Base-by-base conservation (phyloP, 192 early-diverging fungal genomes). In the Lobosporangium transversale region DNA sequence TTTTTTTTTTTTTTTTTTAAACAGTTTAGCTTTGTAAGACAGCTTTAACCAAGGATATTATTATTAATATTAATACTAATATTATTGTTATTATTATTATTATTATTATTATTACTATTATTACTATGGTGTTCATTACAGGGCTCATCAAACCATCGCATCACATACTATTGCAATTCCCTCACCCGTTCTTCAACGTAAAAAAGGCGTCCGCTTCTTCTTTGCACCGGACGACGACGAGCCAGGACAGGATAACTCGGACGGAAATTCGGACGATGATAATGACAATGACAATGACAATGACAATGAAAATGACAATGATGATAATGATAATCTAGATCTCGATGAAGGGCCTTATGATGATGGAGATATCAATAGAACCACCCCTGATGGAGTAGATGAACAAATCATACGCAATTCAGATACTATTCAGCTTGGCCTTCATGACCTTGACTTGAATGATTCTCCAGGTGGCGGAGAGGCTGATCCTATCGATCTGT, bases 201-300 rank as follows among this genome's bases (percentile, higher is more conserved):
- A 71, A 58, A 71, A 71, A 37, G 69, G 61, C 47, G 60, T 71
- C 15, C 43, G 69, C 8, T 62, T 71, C 26, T 56, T 63, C 18
- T 33, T 64, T 58, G 48, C 35, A 43, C 49, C 52, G 27, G 65
- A 50, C 0, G 66, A 53, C 2, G 57, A 58, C 8, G 57, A 64
- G 23, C 55, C 55, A 43, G 3, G 37, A 27, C 5, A 53, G 18
- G 62, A 64, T 10, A 17, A 51, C 33, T 45, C 27, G 5, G 60
- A 62, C 26, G 24, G 20, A 0, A 37, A 62, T 23, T 50, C 54
- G 14, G 68, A 61, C 3, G 58, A 70, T 18, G 58, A 70, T 15
- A 31, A 15, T 10, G 40, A 54, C 8, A 20, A 57, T 24, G 61
- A 40, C n/a, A n/a, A 62, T 3, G 47, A 61, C 20, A 45, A 53